phyloP scores from a whole-genome alignment of 2,329 filamentous ascomycete species.

The Aphanocladium album region DNA sequence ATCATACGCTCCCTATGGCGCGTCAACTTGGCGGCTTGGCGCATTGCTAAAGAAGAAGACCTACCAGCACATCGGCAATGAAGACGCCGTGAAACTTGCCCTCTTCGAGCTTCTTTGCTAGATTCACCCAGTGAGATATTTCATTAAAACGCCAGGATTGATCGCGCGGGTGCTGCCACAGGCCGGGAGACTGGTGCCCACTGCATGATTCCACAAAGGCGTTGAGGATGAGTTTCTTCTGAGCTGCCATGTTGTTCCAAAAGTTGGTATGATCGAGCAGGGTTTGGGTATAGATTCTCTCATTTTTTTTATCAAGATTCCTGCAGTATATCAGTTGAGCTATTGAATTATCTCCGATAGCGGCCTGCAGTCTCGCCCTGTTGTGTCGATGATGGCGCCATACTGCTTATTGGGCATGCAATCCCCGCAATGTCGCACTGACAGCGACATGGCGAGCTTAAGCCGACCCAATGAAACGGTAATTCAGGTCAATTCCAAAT shows the following conservation, averaged over 20 bases:
- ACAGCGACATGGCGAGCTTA: neutral
- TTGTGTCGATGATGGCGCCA: neutral
- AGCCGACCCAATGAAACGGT: neutral
- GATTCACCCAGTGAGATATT: slow-evolving; percentile 54
- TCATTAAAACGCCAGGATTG: slow-evolving; percentile 57
- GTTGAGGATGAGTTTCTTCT: slow-evolving; percentile 36
- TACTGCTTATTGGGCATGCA: neutral
- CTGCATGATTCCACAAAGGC: slow-evolving; percentile 37
- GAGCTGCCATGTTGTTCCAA: neutral
- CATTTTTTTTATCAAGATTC: no score
- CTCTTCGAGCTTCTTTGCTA: slow-evolving; percentile 37
- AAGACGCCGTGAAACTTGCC: slow-evolving; percentile 63
- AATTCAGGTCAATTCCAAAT: neutral
- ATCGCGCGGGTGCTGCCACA: slow-evolving; percentile 59
- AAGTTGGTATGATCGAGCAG: neutral
- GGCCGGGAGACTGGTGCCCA: slow-evolving; percentile 42
- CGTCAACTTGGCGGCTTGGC: neutral
- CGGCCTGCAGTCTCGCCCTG: neutral
- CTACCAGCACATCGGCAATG: slow-evolving; percentile 53
- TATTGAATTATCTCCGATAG: neutral
- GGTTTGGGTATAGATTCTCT: no score
- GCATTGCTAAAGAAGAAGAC: neutral
- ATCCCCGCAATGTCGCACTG: slow-evolving; percentile 1
- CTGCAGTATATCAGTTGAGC: neutral
- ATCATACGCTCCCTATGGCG: slow-evolving; percentile 54